phyloP scores from a whole-genome alignment of 2,329 filamentous ascomycete species.

The Pestalotiopsis sp. region DNA sequence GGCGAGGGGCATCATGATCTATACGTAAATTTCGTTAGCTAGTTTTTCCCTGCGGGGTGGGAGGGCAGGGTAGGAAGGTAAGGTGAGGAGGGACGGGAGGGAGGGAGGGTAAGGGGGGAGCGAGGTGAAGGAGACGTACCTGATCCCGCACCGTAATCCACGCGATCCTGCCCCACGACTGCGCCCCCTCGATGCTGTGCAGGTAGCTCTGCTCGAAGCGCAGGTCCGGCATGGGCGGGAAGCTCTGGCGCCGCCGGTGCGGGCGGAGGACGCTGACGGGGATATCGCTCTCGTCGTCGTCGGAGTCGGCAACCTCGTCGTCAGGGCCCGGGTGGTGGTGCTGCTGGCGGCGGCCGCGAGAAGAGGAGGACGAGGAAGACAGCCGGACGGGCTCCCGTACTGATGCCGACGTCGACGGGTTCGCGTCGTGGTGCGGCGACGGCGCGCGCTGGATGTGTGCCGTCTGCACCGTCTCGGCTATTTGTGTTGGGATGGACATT shows the following conservation, averaged over 20 bases:
- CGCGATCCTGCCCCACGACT: slow-evolving; percentile 77
- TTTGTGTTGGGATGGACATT: slow-evolving; percentile 54
- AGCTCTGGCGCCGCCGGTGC: slow-evolving; percentile 35
- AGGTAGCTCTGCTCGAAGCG: slow-evolving; percentile 98
- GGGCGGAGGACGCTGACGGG: slow-evolving; percentile 66
- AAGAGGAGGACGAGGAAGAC: background rate
- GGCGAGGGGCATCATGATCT: slow-evolving; percentile 77
- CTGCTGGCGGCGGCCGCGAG: slow-evolving; percentile 16
- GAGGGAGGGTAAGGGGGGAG: no score
- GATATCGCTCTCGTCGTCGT: slow-evolving; percentile 64
- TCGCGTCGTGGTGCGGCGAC: slow-evolving; percentile 73
- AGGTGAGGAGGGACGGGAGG: no score
- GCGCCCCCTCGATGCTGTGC: slow-evolving; percentile 79
- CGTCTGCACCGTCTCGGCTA: slow-evolving; percentile 80
- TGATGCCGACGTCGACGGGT: slow-evolving; percentile 76
- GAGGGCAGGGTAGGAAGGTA: background rate
- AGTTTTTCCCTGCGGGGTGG: no score
- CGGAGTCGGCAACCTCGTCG: slow-evolving; percentile 46
- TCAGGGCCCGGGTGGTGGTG: slow-evolving; percentile 31
- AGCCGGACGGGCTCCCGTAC: slow-evolving; percentile 62
- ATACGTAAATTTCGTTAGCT: no score
- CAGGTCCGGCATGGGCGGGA: slow-evolving; percentile 79
- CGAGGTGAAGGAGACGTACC: slow-evolving; percentile 48
- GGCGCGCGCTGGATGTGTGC: slow-evolving; percentile 76
- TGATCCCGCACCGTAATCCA: slow-evolving; percentile 90